Evolutionary conservation across 2,329 filamentous ascomycete species (phyloP), one percentile per base, ranked within the genome.

Genomic region (Didymella glomerata): DNA sequence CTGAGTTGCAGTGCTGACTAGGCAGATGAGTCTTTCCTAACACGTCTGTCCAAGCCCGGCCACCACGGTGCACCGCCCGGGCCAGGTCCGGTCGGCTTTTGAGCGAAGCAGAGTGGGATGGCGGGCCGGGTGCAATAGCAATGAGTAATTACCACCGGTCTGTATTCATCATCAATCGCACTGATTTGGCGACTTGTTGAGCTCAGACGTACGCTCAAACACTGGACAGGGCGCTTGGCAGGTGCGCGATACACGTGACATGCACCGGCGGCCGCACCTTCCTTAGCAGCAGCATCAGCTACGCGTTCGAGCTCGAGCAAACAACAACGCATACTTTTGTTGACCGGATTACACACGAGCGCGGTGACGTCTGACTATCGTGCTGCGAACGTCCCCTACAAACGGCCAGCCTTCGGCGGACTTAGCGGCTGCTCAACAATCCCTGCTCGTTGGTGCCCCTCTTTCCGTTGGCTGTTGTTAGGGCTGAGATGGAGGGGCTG

Each of bases 401-500:
- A 55, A 63, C 60, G 60, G 57, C 57, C 64, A 65, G 57, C 48
- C 46, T 48, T 60, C 57, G 57, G 57, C 57, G 36, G 57, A 60
- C 52, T 55, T 56, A 60, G 57, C 16, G 52, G 57, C 57, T 51
- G 52, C 48, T 60, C 57, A 56, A 55, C 57, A 57, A 61, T 44
- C 58, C 58, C 54, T 61, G 49, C 47, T 16, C 44, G 45, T 18
- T 52, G 53, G 32, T 61, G 58, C 58, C 58, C 58, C 58, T 61
- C 58, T 52, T 51, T 49, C 58, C 49, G 53, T 46, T 49, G 42
- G 44, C 45, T 55, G 48, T 32, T 48, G 30, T 38, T 61, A 61
- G 48, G 58, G 58, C 58, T 61, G 58, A 61, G 53, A 45, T 56
- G 48, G 58, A 61, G 53, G 57, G 58, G 54, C 53, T 52, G 41